Evolutionary conservation across 352 stramenopile genomes (phyloP).

Genomic region (Phytopythium vexans): DNA sequence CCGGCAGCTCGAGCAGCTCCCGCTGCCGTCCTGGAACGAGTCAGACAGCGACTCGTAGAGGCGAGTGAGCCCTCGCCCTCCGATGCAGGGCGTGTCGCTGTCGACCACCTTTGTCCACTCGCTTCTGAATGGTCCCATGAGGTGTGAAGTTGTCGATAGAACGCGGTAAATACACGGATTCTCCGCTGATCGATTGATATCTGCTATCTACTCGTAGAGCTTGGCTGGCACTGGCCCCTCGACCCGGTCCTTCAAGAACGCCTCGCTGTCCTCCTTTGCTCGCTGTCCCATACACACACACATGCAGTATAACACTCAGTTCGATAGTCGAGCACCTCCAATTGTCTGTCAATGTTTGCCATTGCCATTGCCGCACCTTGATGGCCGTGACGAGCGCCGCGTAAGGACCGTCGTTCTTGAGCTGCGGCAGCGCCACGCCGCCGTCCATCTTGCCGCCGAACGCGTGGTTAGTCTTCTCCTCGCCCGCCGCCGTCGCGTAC

Average conservation of each 20-base stretch:
- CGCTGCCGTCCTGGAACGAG: conserved; percentile 44
- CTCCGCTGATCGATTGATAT: too few species aligned
- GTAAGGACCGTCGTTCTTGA: conserved; percentile 68
- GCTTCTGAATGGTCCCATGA: too few species aligned
- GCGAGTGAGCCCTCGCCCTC: too few species aligned
- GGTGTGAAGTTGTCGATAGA: too few species aligned
- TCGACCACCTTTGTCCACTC: too few species aligned
- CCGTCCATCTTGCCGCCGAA: conserved; percentile 70
- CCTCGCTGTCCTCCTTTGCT: conserved; percentile 78
- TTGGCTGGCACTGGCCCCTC: conserved; percentile 71
- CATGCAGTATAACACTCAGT: conserved; percentile 4
- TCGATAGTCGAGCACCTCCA: neutral
- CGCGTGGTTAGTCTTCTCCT: conserved; percentile 61
- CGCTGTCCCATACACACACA: conserved; percentile 30
- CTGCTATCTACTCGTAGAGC: conserved; percentile 62
- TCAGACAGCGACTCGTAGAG: conserved; percentile 22
- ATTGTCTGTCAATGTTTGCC: too few species aligned
- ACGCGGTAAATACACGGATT: too few species aligned
- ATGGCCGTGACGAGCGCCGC: conserved; percentile 69
- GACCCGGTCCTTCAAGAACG: conserved; percentile 77
- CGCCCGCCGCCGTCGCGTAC: conserved; percentile 29
- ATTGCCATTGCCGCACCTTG: conserved; percentile 36
- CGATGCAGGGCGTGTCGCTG: too few species aligned
- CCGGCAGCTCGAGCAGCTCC: conserved; percentile 61
- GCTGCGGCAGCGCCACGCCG: conserved; percentile 47